Base-by-base conservation (phyloP, 495 filamentous ascomycete genomes). In the Amphirosellinia nigrospora region DNA sequence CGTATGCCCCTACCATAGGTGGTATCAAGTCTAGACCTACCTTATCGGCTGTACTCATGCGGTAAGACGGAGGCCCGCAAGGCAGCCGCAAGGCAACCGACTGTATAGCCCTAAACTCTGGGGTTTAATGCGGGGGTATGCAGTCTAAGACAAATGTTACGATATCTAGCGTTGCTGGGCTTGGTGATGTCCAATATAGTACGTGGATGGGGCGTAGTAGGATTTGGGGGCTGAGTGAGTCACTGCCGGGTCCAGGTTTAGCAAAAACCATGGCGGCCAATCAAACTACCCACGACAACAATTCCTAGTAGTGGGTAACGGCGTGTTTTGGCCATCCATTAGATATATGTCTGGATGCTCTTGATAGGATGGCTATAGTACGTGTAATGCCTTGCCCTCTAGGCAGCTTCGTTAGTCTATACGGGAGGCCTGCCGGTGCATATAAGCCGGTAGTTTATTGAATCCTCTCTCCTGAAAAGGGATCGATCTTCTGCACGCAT, bases 51-150 rank as follows among this genome's bases (percentile, higher is more conserved):
- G 36, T 13, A 41, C 58, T 39, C 6, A 39, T 61, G 58, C 34
- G 6, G 36, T 28, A 61, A 23, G 21, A 39, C 21, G 36, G 21
- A 61, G 58, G 26, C 58, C 58, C 1, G 46, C 63, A 53, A 65
- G 63, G 63, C 45, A 53, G 32, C 26, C 45, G 41, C 41, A n/a
- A 53, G 63, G 63, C 63, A 65, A 32, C 61, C 45, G 8, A 21
- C 9, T 10, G 61, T 36, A 36, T 30, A 38, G 61, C 43, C n/a
- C 61, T 38, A 50, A 50, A 45, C 10, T 63, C 60, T 63, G 60
- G 60, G 39, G 38, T 45, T 30, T n/a, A 15, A 4, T 41, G 58
- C 15, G 58, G 58, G 56, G 36, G 0, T 30, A 16, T 36, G 30
- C n/a, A 39, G 56, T 23, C 26, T 28, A 53, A 30, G 21, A 52